Evolutionary conservation across 1,284 basidiomycete species (phyloP).

Genomic region (Lignosus rhinocerotis): DNA sequence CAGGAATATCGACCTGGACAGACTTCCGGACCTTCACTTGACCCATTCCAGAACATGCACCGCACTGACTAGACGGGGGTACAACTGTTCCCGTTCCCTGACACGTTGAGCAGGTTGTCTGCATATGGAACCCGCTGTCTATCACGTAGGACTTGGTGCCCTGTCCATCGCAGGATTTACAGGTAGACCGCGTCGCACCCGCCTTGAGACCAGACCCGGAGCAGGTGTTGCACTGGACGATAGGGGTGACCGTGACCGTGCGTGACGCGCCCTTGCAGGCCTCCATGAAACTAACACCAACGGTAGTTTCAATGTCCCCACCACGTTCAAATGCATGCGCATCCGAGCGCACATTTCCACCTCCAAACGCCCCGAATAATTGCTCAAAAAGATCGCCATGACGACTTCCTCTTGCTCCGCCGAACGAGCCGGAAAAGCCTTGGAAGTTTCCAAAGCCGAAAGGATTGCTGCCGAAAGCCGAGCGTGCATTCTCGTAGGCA

Average conservation of each 20-base stretch:
- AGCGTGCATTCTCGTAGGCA: constrained; percentile 55
- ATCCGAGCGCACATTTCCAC: constrained; percentile 40
- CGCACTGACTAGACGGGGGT: constrained; percentile 80
- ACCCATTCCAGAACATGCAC: constrained; percentile 84
- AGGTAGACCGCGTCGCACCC: constrained; percentile 84
- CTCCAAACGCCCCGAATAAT: constrained; percentile 73
- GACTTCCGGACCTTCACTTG: constrained; percentile 82
- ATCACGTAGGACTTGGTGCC: constrained; percentile 92
- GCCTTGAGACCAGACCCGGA: constrained; percentile 85
- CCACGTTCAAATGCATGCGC: constrained; percentile 62
- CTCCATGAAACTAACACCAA: constrained; percentile 88
- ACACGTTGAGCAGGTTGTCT: constrained; percentile 87
- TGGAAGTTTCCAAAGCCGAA: constrained; percentile 72
- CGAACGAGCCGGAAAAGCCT: constrained; percentile 72
- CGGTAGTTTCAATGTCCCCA: constrained; percentile 80
- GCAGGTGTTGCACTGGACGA: constrained; percentile 86
- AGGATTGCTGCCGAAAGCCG: constrained; percentile 52
- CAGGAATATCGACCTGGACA: constrained; percentile 84
- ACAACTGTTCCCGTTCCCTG: constrained; percentile 83
- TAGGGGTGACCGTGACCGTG: constrained; percentile 78
- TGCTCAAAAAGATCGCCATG: constrained; percentile 82
- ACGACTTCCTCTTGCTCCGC: constrained; percentile 49
- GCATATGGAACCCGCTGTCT: constrained; percentile 96
- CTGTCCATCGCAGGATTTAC: constrained; percentile 82
- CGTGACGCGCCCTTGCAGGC: constrained; percentile 89